phyloP scores from a whole-genome alignment of 176 grass and related monocot species.

The Lolium perenne region DNA sequence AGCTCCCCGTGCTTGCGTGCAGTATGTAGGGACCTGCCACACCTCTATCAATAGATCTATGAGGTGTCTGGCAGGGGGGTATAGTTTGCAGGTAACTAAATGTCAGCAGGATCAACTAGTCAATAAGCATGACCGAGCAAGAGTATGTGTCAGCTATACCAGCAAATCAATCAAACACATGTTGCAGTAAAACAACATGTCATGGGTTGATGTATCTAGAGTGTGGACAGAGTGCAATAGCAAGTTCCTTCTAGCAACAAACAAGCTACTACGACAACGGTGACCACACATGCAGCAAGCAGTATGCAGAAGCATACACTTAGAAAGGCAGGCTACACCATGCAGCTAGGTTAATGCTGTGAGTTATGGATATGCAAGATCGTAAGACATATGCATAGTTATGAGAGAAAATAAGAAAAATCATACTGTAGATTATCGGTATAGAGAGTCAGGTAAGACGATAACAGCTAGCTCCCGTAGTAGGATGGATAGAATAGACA shows the following conservation, averaged over 20 bases:
- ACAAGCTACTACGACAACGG: background rate
- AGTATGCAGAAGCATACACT: slow-evolving; percentile 19
- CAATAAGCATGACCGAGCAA: background rate
- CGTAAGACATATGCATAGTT: background rate
- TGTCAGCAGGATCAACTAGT: slow-evolving; percentile 4
- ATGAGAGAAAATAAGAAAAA: background rate
- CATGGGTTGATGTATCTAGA: background rate
- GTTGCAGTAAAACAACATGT: slow-evolving; percentile 13
- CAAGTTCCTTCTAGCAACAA: background rate
- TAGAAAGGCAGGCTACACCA: background rate
- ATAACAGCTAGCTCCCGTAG: background rate
- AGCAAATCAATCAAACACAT: slow-evolving; percentile 29
- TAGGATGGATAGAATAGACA: background rate
- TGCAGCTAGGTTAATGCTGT: slow-evolving; percentile 10
- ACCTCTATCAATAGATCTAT: slow-evolving; percentile 4
- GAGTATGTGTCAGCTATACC: background rate
- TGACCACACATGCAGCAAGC: background rate
- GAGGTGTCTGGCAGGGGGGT: background rate
- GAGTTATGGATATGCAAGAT: background rate
- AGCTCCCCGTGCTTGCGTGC: background rate
- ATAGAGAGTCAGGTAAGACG: background rate
- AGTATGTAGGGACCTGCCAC: background rate
- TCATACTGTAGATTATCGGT: background rate
- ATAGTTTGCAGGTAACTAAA: background rate
- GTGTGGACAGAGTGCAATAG: background rate